Percentiles rank a stretch among this genome's conserved stretches.
Evolutionary conservation across 2,329 filamentous ascomycete species (phyloP).

Genomic region (Cladophialophora immunda): DNA sequence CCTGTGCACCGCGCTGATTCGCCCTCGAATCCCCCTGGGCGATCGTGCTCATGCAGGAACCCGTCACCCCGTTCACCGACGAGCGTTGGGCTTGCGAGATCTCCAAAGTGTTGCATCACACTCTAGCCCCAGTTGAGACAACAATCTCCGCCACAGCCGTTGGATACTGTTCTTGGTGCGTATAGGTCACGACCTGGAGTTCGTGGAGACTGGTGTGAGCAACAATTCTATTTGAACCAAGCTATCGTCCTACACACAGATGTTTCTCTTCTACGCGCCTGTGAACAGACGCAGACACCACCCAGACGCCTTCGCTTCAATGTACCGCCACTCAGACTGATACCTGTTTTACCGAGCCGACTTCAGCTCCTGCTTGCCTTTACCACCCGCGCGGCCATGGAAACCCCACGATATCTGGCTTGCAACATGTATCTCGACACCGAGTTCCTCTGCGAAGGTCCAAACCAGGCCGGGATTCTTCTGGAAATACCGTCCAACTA

Average conservation of each 20-base stretch:
- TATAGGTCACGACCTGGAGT: conserved; percentile 9
- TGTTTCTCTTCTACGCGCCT: conserved; percentile 16
- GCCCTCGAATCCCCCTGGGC: conserved; percentile 5
- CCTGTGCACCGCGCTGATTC: conserved; percentile 8
- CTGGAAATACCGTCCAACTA: conserved; percentile 79
- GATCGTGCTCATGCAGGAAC: conserved; percentile 33
- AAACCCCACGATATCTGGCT: conserved; percentile 61
- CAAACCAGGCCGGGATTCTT: conserved; percentile 81
- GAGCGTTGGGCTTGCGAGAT: not conserved
- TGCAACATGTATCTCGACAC: conserved; percentile 74
- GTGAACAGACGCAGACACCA: not conserved
- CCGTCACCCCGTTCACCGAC: conserved; percentile 1
- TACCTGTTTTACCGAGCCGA: not conserved
- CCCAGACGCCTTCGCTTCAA: not conserved
- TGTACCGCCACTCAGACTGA: not conserved
- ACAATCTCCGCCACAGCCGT: not conserved
- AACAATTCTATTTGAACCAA: conserved; percentile 5
- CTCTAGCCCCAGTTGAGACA: not conserved
- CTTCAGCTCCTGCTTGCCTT: conserved; percentile 16
- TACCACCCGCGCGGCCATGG: conserved; percentile 30
- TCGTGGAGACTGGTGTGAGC: not conserved
- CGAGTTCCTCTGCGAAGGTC: conserved; percentile 75
- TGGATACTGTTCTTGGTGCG: not conserved
- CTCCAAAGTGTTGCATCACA: not conserved
- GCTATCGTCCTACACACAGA: not conserved